Base-by-base conservation (phyloP, 768 basidiomycete species). In the Boletus reticuloceps region DNA sequence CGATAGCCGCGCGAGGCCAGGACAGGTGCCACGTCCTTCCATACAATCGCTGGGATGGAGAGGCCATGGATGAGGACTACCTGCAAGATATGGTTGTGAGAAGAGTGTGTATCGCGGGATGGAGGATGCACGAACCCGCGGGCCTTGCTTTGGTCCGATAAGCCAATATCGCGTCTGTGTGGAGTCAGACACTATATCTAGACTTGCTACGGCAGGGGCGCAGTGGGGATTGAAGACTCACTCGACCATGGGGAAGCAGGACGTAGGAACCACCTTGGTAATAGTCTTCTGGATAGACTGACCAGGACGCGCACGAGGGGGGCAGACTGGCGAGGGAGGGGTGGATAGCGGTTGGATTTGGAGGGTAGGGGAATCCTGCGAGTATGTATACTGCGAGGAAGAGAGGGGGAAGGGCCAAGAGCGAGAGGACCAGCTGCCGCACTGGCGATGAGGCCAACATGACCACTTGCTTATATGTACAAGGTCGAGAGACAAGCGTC, bases 31-130 rank as follows among this genome's bases (percentile, higher is more conserved):
- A 93, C 78, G 41, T 90, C 84, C 64, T 82, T 85, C 88, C 87
- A 91, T 50, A 91, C 79, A 45, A 90, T 81, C 32, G 88, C 76
- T 7, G 90, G 89, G 34, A 90, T 81, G 16, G 86, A 88, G 16
- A 91, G 77, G 13, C 90, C 90, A 58, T 91, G 86, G 9, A 93
- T 85, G 34, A 91, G 76, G 11, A 89, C 82, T 20, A 92, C 75
- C 89, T 92, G 49, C 12, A 34, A 20, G 40, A 51, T 22, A 20
- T 25, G 31, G 43, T 5, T 27, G 47, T 56, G 47, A 56, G 55
- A 51, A 51, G 50, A 36, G 6, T 25, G 50, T 16, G 25, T 2
- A 19, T 5, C 16, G 56, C 22, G 41, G 17, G 47, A 44, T 25
- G 31, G 10, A 13, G 17, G 11, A 27, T 20, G 37, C 0, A 67